Base-by-base conservation (phyloP, 2,329 filamentous ascomycete genomes). In the Capronia epimyces region DNA sequence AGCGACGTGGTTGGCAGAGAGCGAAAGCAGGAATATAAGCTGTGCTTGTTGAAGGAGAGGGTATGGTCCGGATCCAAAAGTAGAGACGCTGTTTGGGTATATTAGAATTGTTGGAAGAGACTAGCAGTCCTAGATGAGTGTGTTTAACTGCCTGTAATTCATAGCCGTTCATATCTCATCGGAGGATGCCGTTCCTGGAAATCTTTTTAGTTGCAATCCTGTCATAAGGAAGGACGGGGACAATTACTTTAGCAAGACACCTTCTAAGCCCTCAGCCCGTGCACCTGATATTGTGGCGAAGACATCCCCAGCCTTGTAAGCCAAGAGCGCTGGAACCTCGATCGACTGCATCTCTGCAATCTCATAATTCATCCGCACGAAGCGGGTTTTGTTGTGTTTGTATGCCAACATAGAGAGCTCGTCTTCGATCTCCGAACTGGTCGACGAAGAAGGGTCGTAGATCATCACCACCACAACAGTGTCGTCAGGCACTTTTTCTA, bases 281-380 rank as follows among this genome's bases (percentile, higher is more conserved):
- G 97, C 78, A 48, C 91, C 90, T 0, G 93, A 87, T 46, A 97
- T 75, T 63, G 90, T 94, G 58, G 88, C 87, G 62, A 97, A 89
- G 58, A 96, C 82, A 58, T 97, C 90, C 46, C 89, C 90, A 63
- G 84, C 87, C 52, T 83, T 83, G 73, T 98, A 98, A 9, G 87
- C 91, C 43, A 97, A 75, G 31, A 97, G 75, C 3, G 93, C 89
- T 0, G 93, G 93, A 1, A 95, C 86, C 40, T 85, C 84, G 25
- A 89, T 86, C 52, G 86, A 82, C 66, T 96, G 89, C 75, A 97
- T 95, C 67, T 97, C 90, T 31, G 95, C 94, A 52, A 95, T 90
- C 56, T 87, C 83, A 66, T 89, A 88, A 69, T 95, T 84, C 42
- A 97, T 80, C 71, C 91, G 94, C 71, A 97, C 80, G 65, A 98